Evolutionary conservation across 2,329 filamentous ascomycete species (phyloP).

Genomic region (Colletotrichum tofieldiae): DNA sequence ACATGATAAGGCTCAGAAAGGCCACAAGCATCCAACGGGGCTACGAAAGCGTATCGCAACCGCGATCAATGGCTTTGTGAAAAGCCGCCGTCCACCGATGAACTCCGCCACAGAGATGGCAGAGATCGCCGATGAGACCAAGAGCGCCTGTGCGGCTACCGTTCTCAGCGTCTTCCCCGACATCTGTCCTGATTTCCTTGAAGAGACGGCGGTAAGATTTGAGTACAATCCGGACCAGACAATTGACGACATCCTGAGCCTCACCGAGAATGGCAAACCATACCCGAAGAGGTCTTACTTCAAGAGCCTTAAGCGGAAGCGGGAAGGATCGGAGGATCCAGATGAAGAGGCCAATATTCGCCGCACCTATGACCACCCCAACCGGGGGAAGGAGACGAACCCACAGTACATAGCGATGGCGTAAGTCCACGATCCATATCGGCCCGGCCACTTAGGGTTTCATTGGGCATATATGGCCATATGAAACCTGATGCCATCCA

Average conservation of each 20-base stretch:
- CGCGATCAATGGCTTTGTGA: constrained; percentile 8
- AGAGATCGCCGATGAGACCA: constrained; percentile 19
- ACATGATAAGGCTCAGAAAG: background rate
- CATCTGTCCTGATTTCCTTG: constrained; percentile 59
- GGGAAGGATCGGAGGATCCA: constrained; percentile 46
- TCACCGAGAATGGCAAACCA: constrained; percentile 53
- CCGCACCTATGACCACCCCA: constrained; percentile 3
- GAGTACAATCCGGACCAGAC: constrained; percentile 50
- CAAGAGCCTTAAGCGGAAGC: constrained; percentile 60
- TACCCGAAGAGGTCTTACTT: constrained; percentile 54
- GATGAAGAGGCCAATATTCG: constrained; percentile 42
- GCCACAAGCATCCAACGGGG: background rate
- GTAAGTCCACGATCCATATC: constrained; percentile 25
- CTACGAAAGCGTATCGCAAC: background rate
- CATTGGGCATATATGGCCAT: background rate
- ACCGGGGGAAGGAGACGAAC: constrained; percentile 6
- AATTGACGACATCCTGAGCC: constrained; percentile 58
- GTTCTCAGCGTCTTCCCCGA: constrained; percentile 61
- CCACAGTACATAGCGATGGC: constrained; percentile 9
- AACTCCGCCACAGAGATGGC: constrained; percentile 20
- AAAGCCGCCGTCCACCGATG: background rate
- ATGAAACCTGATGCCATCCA: background rate
- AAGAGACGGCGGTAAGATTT: constrained; percentile 47
- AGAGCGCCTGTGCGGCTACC: constrained; percentile 48
- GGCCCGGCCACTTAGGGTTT: background rate